Conservation (phyloP, 129 eudicot genomes). For the Lonicera japonica region DNA sequence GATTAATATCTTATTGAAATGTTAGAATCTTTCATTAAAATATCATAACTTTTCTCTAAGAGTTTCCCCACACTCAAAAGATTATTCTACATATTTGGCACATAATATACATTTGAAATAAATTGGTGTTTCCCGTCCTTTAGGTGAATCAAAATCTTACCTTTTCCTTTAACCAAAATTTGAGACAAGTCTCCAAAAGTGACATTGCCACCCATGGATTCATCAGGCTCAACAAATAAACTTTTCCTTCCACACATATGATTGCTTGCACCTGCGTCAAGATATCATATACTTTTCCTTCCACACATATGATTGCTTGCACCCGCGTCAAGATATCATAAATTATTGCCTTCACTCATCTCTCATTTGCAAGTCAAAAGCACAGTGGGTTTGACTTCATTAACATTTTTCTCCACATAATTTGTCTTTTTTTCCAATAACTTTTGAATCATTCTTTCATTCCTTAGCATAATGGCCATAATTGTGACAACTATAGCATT, state of each 20-base stretch:
- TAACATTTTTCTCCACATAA: neutral
- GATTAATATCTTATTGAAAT: neutral
- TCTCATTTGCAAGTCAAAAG: neutral
- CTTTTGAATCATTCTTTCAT: neutral
- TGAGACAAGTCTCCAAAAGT: neutral
- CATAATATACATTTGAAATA: conserved; percentile 6
- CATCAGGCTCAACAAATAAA: conserved; percentile 3
- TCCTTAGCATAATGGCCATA: neutral
- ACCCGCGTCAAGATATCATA: neutral
- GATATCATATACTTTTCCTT: neutral
- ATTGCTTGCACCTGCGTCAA: neutral
- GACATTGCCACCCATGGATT: conserved; percentile 1
- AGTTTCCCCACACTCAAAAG: neutral
- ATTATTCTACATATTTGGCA: conserved; percentile 4
- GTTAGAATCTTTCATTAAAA: no score
- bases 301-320: conserved; percentile 15
- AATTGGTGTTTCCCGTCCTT: conserved; percentile 5
- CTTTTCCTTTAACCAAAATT: neutral
- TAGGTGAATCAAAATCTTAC: neutral
- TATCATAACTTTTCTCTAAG: neutral
- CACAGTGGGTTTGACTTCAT: neutral
- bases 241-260: conserved; percentile 7
- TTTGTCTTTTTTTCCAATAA: neutral
- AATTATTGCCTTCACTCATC: neutral
- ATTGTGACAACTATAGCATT: conserved; percentile 10